These are phyloP conservation scores for Xylaria hypoxylon DNA, from an alignment of 2,329 filamentous ascomycete genomes.

Conservation along the genomic window DNA sequence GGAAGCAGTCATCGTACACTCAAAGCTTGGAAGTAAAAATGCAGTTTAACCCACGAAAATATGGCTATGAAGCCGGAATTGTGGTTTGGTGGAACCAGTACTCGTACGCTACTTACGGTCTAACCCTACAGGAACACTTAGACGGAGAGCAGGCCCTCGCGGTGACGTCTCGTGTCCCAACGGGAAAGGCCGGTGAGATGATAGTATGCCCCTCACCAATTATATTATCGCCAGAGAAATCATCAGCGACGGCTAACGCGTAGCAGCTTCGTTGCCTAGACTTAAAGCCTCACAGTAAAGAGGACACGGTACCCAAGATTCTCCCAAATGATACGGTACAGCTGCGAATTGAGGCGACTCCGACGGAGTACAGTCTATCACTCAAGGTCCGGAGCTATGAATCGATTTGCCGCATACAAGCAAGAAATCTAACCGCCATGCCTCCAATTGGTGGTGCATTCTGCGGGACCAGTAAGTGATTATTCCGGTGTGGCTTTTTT, in stretches of 20 bases:
- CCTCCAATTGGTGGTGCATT: slow-evolving; percentile 50
- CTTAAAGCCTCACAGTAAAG: neutral
- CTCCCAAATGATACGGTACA: slow-evolving; percentile 17
- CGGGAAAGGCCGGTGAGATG: slow-evolving; percentile 40
- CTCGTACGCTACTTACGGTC: slow-evolving; percentile 51
- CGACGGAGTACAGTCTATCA: slow-evolving; percentile 41
- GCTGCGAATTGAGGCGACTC: slow-evolving; percentile 38
- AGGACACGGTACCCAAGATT: neutral
- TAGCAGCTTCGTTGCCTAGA: slow-evolving; percentile 3
- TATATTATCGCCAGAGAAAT: neutral
- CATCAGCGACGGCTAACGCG: neutral
- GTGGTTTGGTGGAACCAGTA: slow-evolving; percentile 66
- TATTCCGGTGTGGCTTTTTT: neutral
- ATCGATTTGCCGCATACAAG: slow-evolving; percentile 27
- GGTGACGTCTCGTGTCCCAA: slow-evolving; percentile 41
- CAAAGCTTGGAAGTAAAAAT: slow-evolving; percentile 59
- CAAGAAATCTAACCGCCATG: slow-evolving; percentile 44
- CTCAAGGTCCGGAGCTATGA: slow-evolving; percentile 21
- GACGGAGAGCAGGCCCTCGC: slow-evolving; percentile 26
- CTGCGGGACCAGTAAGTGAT: slow-evolving; percentile 43
- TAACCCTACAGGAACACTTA: slow-evolving; percentile 41
- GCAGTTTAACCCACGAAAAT: slow-evolving; percentile 58
- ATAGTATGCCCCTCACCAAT: slow-evolving; percentile 28
- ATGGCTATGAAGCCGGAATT: slow-evolving; percentile 63
- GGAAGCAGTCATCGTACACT: slow-evolving; percentile 62